Conservation (phyloP, 495 filamentous ascomycete genomes). For the Hypomontagnella monticulosa region DNA sequence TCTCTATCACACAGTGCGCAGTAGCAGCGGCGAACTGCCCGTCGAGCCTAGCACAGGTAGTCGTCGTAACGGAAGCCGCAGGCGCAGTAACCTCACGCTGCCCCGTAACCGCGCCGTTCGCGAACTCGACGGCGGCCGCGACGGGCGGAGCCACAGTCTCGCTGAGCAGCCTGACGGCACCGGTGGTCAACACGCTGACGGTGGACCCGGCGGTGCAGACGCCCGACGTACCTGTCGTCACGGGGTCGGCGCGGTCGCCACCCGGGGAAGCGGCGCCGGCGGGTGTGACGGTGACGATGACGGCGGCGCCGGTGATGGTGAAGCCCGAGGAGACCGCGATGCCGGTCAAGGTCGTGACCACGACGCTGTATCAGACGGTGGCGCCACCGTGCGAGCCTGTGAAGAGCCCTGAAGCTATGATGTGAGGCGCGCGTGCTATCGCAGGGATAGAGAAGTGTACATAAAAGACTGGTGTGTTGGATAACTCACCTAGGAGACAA, state of each 20-base stretch:
- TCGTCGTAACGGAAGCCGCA: conserved; percentile 29
- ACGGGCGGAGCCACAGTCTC: conserved; percentile 2
- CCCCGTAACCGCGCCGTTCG: conserved; percentile 10
- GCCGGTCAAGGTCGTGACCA: no score
- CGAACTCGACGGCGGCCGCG: conserved; percentile 1
- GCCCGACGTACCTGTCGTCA: conserved; percentile 25
- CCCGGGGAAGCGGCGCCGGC: background rate
- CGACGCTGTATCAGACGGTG: no score
- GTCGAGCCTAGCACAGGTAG: conserved; percentile 36
- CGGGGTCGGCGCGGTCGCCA: conserved; percentile 2
- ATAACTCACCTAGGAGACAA: no score
- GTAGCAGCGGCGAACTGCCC: conserved; percentile 41
- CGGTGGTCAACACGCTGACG: conserved; percentile 18
- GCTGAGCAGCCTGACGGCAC: conserved; percentile 19
- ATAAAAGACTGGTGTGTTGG: no score
- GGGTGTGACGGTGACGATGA: no score
- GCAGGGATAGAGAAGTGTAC: no score
- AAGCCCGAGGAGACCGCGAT: no score
- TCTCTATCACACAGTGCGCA: conserved; percentile 39
- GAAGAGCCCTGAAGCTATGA: no score
- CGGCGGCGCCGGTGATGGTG: no score
- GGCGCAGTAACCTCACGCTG: conserved; percentile 26
- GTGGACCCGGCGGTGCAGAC: conserved; percentile 20
- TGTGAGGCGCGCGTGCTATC: no score
- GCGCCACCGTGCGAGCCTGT: no score